A percentile compares a stretch with the other conserved stretches of the same genome.
Conservation (phyloP, 2,329 filamentous ascomycete species). For the Aspergillus sp. region DNA sequence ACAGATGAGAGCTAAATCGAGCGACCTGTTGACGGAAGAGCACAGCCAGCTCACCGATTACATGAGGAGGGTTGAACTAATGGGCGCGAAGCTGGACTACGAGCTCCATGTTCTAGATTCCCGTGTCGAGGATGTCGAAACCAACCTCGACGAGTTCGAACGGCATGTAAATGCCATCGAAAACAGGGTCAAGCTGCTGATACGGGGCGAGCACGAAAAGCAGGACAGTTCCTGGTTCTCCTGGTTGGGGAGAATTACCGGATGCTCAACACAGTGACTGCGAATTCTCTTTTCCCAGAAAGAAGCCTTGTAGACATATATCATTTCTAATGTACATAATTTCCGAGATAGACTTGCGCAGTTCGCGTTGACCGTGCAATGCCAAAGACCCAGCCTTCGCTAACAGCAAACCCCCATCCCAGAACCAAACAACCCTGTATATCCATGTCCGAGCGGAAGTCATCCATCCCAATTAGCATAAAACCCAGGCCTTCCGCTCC, state of each 20-base stretch:
- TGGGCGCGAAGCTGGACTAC: slow-evolving; percentile 86
- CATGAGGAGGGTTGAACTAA: slow-evolving; percentile 75
- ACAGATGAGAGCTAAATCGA: slow-evolving; percentile 65
- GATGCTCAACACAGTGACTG: slow-evolving; percentile 8
- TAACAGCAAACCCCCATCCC: background rate
- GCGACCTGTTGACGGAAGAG: slow-evolving; percentile 70
- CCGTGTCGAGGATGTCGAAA: slow-evolving; percentile 84
- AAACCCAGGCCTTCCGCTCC: background rate
- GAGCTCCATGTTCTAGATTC: slow-evolving; percentile 78
- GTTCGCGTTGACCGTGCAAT: slow-evolving; percentile 10
- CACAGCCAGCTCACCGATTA: slow-evolving; percentile 68
- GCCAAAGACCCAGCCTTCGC: slow-evolving; percentile 9
- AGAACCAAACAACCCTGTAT: slow-evolving; percentile 1
- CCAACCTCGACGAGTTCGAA: slow-evolving; percentile 77
- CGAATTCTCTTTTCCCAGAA: slow-evolving; percentile 7
- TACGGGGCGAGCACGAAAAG: slow-evolving; percentile 63
- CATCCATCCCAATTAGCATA: background rate
- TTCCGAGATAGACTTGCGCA: slow-evolving; percentile 13
- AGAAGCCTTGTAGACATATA: slow-evolving; percentile 18
- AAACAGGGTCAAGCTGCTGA: slow-evolving; percentile 62
- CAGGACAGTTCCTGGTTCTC: slow-evolving; percentile 64
- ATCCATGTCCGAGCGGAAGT: slow-evolving; percentile 5
- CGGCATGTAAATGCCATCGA: slow-evolving; percentile 73
- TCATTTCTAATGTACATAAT: slow-evolving; percentile 26
- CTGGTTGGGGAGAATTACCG: slow-evolving; percentile 44